Base-by-base conservation (phyloP, 139 green algal genomes). In the Picochlorum sp. region DNA sequence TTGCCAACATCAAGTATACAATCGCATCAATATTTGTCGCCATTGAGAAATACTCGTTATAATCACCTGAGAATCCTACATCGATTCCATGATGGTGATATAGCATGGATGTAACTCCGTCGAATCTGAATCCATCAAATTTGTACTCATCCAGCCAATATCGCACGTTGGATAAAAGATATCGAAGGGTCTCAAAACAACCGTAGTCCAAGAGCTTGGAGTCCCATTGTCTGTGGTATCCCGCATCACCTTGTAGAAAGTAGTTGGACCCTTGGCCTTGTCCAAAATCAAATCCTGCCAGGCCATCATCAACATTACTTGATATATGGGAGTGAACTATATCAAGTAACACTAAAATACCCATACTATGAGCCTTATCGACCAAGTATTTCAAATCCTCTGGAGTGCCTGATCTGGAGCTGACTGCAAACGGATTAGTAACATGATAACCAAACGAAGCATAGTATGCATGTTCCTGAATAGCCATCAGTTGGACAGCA, bases 101-200 rank as follows among this genome's bases (percentile, higher is more conserved):
- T 51, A 98, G 78, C 91, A 98, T 98, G 52, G 74, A 89, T 2
- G 90, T 96, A 2, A 98, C 91, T 37, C 91, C 91, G 68, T 97
- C 90, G 69, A 96, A 95, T 32, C 89, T 72, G 73, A 96, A 96
- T 16, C 89, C 89, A 50, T 97, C 90, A 74, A 98, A 98, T 50
- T 83, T 88, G 61, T 31, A 50, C 74, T 98, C 91, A 12, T 97
- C 85, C n/a, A 98, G 33, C 91, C 90, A 98, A 49, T 60, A 98
- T 8, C 80, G 59, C 41, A 97, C 56, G 70, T 98, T 98, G 50
- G 82, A 94, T 24, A 98, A 85, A 49, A 97, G 79, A 63, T 91
- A 95, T 28, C 89, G 72, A 66, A 91, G 74, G 31, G 80, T 69
- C 66, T 88, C 79, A 72, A 75, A 88, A 67, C 85, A 84, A 43